Evolutionary conservation across 2,329 filamentous ascomycete species (phyloP).

Genomic region (Cercospora zeina): DNA sequence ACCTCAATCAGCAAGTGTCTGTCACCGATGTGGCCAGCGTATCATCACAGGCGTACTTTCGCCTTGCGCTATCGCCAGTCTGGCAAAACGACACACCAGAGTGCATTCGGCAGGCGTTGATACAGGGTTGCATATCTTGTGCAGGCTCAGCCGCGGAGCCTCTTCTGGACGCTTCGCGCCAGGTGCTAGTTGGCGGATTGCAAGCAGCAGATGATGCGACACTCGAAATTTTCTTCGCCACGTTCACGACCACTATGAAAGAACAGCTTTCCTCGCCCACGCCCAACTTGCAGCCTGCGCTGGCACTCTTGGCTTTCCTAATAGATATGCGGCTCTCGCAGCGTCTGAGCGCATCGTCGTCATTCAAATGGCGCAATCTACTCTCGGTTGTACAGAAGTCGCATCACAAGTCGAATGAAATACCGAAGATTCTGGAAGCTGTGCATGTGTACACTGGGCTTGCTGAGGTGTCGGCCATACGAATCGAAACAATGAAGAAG

Average conservation of each 20-base stretch:
- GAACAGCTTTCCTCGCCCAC: constrained; percentile 20
- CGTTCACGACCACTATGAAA: constrained; percentile 31
- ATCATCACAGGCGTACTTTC: constrained; percentile 34
- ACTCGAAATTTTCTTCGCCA: constrained; percentile 28
- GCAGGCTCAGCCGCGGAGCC: constrained; percentile 77
- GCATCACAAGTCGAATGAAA: constrained; percentile 78
- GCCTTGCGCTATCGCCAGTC: constrained; percentile 26
- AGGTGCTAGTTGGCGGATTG: constrained; percentile 58
- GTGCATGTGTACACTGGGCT: constrained; percentile 76
- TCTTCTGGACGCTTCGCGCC: constrained; percentile 67
- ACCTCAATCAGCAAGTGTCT: neutral
- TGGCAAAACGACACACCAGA: neutral
- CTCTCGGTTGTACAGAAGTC: constrained; percentile 73
- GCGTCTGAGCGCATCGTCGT: constrained; percentile 34
- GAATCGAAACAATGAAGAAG: constrained; percentile 63
- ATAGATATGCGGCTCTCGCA: constrained; percentile 50
- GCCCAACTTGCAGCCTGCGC: constrained; percentile 53
- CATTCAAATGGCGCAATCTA: constrained; percentile 65
- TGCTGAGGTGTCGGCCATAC: constrained; percentile 54
- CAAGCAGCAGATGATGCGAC: constrained; percentile 17
- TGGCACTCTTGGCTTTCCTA: constrained; percentile 77
- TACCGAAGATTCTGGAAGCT: constrained; percentile 78
- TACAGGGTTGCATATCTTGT: constrained; percentile 69
- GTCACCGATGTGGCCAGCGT: constrained; percentile 30
- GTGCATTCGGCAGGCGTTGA: constrained; percentile 50